Evolutionary conservation across 2,329 filamentous ascomycete genomes (phyloP), one percentile per base, ranked within the genome.

Genomic region (Alternaria solani): DNA sequence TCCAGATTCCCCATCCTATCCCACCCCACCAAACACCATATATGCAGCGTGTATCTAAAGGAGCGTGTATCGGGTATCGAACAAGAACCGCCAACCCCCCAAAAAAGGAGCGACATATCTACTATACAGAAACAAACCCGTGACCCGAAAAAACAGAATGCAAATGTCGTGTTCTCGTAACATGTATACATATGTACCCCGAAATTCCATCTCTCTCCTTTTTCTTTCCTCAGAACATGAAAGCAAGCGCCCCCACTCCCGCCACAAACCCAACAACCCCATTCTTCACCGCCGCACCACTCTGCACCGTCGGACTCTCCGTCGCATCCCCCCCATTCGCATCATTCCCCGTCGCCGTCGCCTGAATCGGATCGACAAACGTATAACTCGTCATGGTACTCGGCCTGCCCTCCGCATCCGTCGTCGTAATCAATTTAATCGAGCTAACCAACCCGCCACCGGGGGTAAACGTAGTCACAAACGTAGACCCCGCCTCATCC

Each of bases 391-490:
- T 84, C 52, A 82, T 73, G 1, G 81, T 82, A 36, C 69, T 75
- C 4, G 68, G 75, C 34, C 72, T 51, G 8, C 77, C 77, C 42
- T 75, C 63, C 0, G 65, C 49, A 14, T 72, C 71, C 7, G 73
- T 78, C 12, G 76, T 77, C 1, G 75, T 78, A 38, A 75, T 58
- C 4, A 83, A 64, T 30, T 79, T 73, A 28, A 84, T 62, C 47
- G 74, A 73, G 63, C 72, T 79, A 20, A 84, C 78, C 8, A 63
- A 68, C 20, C 77, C 81, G 46, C 77, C 81, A 47, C 68, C 73
- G 4, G 82, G 82, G 1, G 81, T 83, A 66, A 80, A 83, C 1
- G 82, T 84, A 3, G 82, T 81, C 51, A 82, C 63, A 56, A 83
- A 77, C 3, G 80, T 80, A 38, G 68, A 62, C 25, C 82, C 82